These are phyloP conservation scores for Scalesia atractyloides DNA, from an alignment of 129 eudicot species.

Conservation along the genomic window DNA sequence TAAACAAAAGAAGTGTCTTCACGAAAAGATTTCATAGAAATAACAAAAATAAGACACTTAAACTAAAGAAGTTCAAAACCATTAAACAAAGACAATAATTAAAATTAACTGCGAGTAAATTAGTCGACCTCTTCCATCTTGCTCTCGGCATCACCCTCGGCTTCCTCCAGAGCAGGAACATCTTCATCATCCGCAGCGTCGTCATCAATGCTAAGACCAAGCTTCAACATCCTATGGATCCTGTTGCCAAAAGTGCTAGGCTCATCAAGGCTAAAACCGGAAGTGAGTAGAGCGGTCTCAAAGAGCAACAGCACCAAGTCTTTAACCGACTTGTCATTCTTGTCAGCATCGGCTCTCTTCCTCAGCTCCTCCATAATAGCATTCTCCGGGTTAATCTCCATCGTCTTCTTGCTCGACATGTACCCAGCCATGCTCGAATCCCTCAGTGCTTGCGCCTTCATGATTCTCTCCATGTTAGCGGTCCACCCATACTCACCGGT, in stretches of 20 bases:
- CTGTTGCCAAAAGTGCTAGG: conserved; percentile 70
- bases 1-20: background rate
- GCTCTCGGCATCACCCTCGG: conserved; percentile 72
- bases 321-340: conserved; percentile 81
- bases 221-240: conserved; percentile 53
- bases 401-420: conserved; percentile 48
- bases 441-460: conserved; percentile 27
- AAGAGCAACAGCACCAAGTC: conserved; percentile 72
- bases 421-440: conserved; percentile 33
- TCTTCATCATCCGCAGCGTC: conserved; percentile 65
- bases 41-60: background rate
- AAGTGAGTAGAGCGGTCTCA: conserved; percentile 73
- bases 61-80: background rate
- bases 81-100: background rate
- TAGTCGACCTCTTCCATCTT: conserved; percentile 95
- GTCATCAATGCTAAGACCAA: conserved; percentile 82
- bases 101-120: background rate
- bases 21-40: background rate
- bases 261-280: conserved; percentile 87
- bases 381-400: conserved; percentile 86
- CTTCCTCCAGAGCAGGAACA: conserved; percentile 75
- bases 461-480: conserved; percentile 31
- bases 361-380: conserved; percentile 83
- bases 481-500: conserved; percentile 72
- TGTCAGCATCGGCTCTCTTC: conserved; percentile 83